phyloP scores from a whole-genome alignment of 1,284 basidiomycete species.

The Cryptococcus sp. region DNA sequence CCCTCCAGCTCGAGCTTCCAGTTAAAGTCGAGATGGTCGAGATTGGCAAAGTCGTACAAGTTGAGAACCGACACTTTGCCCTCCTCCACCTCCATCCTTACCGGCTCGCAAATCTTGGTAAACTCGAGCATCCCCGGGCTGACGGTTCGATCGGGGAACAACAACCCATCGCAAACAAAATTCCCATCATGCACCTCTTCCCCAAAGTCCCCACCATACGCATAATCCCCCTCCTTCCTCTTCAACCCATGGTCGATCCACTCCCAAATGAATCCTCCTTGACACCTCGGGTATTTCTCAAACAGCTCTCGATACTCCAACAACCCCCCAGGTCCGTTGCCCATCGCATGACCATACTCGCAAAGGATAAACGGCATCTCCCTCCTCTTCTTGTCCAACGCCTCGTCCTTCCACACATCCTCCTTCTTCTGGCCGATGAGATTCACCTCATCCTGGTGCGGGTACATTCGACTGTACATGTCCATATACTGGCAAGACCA shows the following conservation, averaged over 20 bases:
- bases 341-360: slow-evolving; percentile 26
- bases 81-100: slow-evolving; percentile 2
- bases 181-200: slow-evolving; percentile 23
- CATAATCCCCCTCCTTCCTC: slow-evolving; percentile 7
- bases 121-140: slow-evolving; percentile 17
- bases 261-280: slow-evolving; percentile 29
- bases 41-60: slow-evolving; percentile 14
- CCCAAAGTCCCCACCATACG: slow-evolving; percentile 28
- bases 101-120: slow-evolving; percentile 17
- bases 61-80: slow-evolving; percentile 9
- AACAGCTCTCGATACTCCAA: slow-evolving; percentile 20
- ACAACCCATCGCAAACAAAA: slow-evolving; percentile 22
- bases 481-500: slow-evolving; percentile 10
- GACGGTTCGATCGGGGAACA: slow-evolving; percentile 22
- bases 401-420: slow-evolving; percentile 4
- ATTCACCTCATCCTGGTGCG: slow-evolving; percentile 11
- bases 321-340: slow-evolving; percentile 22
- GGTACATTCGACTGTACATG: slow-evolving; percentile 24
- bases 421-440: slow-evolving; percentile 10
- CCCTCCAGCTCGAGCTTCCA: slow-evolving; percentile 14
- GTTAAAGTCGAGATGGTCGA: slow-evolving; percentile 8
- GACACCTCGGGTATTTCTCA: slow-evolving; percentile 15
- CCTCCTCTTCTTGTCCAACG: slow-evolving; percentile 3
- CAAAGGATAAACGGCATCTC: slow-evolving; percentile 16
- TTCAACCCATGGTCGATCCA: slow-evolving; percentile 27